Percentiles rank a stretch among this genome's conserved stretches.
These are phyloP conservation scores for Flaveria floridana DNA, from an alignment of 140 eudicot species.

Conservation along the genomic window DNA sequence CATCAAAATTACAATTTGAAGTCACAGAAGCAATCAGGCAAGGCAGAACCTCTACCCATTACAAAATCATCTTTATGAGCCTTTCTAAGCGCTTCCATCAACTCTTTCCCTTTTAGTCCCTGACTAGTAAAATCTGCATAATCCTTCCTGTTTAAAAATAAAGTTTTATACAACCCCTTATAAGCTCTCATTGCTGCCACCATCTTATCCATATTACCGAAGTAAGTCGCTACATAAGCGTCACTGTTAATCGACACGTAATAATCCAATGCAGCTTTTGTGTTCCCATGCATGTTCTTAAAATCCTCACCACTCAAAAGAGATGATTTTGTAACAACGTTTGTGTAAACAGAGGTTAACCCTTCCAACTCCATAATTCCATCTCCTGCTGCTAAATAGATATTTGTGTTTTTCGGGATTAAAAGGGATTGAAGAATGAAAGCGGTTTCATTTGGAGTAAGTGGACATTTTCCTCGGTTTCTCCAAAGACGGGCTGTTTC, in stretches of 20 bases:
- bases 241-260: constrained; percentile 84
- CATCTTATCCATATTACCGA: constrained; percentile 99
- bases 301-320: constrained; percentile 67
- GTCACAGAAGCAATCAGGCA: constrained; percentile 94
- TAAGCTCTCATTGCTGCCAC: constrained; percentile 92
- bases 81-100: constrained; percentile 59
- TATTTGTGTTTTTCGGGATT: constrained; percentile 68
- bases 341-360: constrained; percentile 64
- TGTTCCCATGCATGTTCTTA: constrained; percentile 86
- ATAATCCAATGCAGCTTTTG: constrained; percentile 94
- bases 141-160: constrained; percentile 62
- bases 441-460: constrained; percentile 86
- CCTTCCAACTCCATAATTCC: constrained; percentile 86
- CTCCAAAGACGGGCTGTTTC: constrained; percentile 84
- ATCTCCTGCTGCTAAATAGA: constrained; percentile 93
- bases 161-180: constrained; percentile 63
- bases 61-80: constrained; percentile 75
- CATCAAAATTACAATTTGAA: constrained; percentile 51
- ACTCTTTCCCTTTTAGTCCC: constrained; percentile 58
- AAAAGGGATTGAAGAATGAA: constrained; percentile 69
- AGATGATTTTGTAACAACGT: constrained; percentile 62
- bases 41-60: constrained; percentile 86
- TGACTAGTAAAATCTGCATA: constrained; percentile 55
- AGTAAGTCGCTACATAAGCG: constrained; percentile 82
- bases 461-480: constrained; percentile 93